phyloP scores from a whole-genome alignment of 108 stramenopile genomes.

The Aurantiochytrium sp. region DNA sequence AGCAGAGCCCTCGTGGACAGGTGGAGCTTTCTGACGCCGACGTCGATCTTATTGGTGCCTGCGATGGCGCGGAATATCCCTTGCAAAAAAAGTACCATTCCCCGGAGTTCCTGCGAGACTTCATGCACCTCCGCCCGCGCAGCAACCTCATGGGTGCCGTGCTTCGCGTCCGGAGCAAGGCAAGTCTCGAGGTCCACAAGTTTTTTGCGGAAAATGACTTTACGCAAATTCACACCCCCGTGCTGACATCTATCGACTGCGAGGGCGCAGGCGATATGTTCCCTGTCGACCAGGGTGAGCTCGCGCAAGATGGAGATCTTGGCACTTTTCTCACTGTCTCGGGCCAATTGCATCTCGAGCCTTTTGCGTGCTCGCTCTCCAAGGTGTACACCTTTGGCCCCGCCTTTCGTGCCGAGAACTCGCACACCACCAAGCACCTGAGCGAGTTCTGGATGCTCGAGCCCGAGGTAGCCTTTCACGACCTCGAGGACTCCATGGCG shows the following conservation, averaged over 20 bases:
- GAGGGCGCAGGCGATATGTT: conserved; percentile 99
- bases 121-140: conserved; percentile 90
- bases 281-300: conserved; percentile 29
- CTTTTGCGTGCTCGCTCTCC: conserved; percentile 89
- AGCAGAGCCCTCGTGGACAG: conserved; percentile 75
- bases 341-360: conserved; percentile 89
- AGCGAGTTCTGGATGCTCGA: conserved; percentile 97
- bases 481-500: conserved; percentile 81
- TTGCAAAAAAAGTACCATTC: conserved; percentile 96
- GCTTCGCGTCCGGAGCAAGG: conserved; percentile 74
- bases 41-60: conserved; percentile 72
- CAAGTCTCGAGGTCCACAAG: conserved; percentile 73
- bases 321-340: conserved; percentile 89
- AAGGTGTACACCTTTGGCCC: conserved; percentile 99
- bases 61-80: conserved; percentile 86
- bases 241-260: conserved; percentile 94
- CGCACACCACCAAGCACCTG: conserved; percentile 90
- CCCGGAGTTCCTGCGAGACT: conserved; percentile 86
- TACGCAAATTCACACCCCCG: conserved; percentile 88
- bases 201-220: conserved; percentile 85
- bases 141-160: conserved; percentile 93
- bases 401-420: conserved; percentile 98
- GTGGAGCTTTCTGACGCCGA: conserved; percentile 73
- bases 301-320: conserved; percentile 52
- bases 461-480: conserved; percentile 98